A percentile compares a stretch with the other conserved stretches of the same genome.
phyloP scores from a whole-genome alignment of 176 grass and related monocot species.

The Luzula sylvatica region DNA sequence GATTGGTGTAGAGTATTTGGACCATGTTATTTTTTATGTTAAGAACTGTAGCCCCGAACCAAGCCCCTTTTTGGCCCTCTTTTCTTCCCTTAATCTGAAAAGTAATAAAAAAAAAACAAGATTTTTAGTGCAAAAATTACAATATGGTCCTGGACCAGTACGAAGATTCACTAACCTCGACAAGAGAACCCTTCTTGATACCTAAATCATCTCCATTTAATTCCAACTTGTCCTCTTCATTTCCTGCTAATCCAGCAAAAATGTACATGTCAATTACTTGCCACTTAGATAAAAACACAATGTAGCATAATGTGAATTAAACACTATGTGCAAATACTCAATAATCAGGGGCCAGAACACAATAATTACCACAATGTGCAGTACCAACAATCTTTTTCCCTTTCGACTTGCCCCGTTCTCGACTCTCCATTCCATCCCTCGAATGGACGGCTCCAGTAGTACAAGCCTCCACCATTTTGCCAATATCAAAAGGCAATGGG shows the following conservation, averaged over 20 bases:
- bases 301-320: too few relatives aligned
- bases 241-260: background rate
- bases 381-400: conserved; percentile 1
- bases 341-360: too few relatives aligned
- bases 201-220: conserved; percentile 9
- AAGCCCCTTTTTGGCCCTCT: conserved; percentile 24
- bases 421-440: background rate
- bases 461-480: conserved; percentile 17
- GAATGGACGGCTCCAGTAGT: conserved; percentile 7
- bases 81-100: conserved; percentile 26
- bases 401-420: background rate
- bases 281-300: too few relatives aligned
- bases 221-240: conserved; percentile 1
- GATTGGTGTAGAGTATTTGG: conserved; percentile 25
- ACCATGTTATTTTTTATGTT: conserved; percentile 34
- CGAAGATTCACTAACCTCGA: conserved; percentile 35
- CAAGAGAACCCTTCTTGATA: conserved; percentile 30
- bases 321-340: too few relatives aligned
- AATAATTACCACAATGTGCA: too few relatives aligned
- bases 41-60: conserved; percentile 33
- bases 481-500: conserved; percentile 26
- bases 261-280: too few relatives aligned
- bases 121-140: background rate
- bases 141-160: too few relatives aligned
- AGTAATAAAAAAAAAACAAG: background rate